Evolutionary conservation across 129 eudicot genomes (phyloP).

Genomic region (Arctium lappa): DNA sequence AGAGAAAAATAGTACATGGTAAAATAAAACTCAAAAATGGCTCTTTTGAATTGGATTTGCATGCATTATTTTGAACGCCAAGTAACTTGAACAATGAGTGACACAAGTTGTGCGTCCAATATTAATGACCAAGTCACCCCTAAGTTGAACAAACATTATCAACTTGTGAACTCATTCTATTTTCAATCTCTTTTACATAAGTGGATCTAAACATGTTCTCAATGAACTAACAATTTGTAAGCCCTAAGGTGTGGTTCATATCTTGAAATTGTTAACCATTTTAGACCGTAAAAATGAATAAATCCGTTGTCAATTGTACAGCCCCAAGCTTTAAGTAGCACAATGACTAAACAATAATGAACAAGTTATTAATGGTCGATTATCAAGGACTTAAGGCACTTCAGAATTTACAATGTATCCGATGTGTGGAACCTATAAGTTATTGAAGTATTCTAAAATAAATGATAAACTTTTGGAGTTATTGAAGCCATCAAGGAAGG

Average conservation of each 20-base stretch:
- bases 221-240: too few species aligned
- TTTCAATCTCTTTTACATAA: not conserved
- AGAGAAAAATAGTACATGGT: not conserved
- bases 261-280: not conserved
- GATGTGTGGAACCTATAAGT: not conserved
- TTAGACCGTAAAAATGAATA: not conserved
- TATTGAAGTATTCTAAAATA: not conserved
- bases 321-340: not conserved
- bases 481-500: not conserved
- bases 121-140: not conserved
- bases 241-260: not conserved
- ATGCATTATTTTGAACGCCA: too few species aligned
- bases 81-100: too few species aligned
- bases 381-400: not conserved
- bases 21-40: not conserved
- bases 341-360: not conserved
- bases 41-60: not conserved
- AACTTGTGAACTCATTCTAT: not conserved
- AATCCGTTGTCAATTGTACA: not conserved
- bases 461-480: slow-evolving; percentile 1
- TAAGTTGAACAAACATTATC: not conserved
- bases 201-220: not conserved
- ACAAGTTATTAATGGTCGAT: not conserved
- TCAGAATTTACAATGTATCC: too few species aligned
- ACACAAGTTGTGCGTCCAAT: not conserved